phyloP scores from a whole-genome alignment of 1,284 basidiomycete species.

The Moesziomyces antarcticus region DNA sequence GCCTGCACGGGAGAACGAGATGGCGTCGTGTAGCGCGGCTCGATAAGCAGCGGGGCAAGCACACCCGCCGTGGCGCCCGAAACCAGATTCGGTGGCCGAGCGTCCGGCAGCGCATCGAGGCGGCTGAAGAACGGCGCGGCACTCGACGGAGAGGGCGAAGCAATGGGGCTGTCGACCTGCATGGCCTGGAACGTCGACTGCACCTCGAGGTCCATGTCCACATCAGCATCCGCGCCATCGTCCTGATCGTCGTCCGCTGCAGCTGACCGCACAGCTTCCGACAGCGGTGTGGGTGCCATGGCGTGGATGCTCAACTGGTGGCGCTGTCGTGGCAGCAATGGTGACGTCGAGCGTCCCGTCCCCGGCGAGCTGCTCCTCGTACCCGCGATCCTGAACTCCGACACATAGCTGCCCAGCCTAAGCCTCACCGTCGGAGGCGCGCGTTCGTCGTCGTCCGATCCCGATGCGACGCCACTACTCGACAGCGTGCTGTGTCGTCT shows the following conservation, averaged over 20 bases:
- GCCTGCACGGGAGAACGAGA: too few species aligned
- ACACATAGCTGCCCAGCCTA: conserved; percentile 25
- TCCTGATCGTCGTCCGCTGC: neutral
- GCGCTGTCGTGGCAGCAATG: conserved; percentile 8
- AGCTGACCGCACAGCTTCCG: neutral
- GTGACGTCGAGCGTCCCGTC: conserved; percentile 14
- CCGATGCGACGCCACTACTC: conserved; percentile 14
- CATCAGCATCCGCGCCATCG: neutral
- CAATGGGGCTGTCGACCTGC: conserved; percentile 36
- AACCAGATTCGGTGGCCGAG: too few species aligned
- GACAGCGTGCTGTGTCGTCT: conserved; percentile 28
- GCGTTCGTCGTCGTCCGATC: conserved; percentile 34
- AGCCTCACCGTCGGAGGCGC: conserved; percentile 22
- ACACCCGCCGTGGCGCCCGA: too few species aligned
- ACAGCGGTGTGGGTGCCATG: neutral
- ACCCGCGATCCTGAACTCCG: conserved; percentile 15
- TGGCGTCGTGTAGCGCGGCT: too few species aligned
- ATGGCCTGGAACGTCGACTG: conserved; percentile 35
- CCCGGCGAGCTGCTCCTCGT: conserved; percentile 12
- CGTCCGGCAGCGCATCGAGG: too few species aligned
- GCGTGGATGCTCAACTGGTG: conserved; percentile 27
- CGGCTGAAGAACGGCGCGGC: neutral
- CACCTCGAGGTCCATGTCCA: conserved; percentile 35
- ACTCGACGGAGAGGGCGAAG: conserved; percentile 13
- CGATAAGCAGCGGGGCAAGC: too few species aligned